Evolutionary conservation across 805 yeast species (phyloP).

Genomic region (Yamadazyma laniorum): DNA sequence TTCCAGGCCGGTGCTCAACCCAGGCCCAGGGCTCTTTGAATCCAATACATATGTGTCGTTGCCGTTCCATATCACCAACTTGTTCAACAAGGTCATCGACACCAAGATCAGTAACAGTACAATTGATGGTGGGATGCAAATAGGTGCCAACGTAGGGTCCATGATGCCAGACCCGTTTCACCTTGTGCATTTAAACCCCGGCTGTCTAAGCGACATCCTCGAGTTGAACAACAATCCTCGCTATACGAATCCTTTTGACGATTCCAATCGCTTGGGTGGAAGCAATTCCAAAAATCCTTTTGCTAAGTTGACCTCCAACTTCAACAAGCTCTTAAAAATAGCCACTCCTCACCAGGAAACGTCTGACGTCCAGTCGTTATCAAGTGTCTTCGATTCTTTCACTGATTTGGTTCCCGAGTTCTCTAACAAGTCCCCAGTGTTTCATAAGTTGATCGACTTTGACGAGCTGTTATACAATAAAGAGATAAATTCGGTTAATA

Average conservation of each 20-base stretch:
- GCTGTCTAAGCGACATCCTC: conserved; percentile 38
- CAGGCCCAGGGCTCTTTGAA: conserved; percentile 28
- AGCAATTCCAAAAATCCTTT: conserved; percentile 24
- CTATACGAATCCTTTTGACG: conserved; percentile 7
- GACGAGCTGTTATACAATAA: conserved; percentile 8
- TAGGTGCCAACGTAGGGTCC: conserved; percentile 56
- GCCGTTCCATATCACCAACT: conserved; percentile 47
- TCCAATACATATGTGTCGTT: conserved; percentile 53
- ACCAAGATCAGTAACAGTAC: conserved; percentile 33
- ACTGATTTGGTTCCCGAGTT: conserved; percentile 8
- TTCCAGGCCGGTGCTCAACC: conserved; percentile 35
- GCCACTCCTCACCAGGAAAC: background rate
- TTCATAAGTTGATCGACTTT: conserved; percentile 11
- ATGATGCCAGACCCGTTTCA: conserved; percentile 52
- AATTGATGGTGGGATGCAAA: conserved; percentile 42
- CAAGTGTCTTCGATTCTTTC: conserved; percentile 5
- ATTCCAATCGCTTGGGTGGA: conserved; percentile 8
- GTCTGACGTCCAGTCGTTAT: background rate
- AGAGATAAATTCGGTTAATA: conserved; percentile 8
- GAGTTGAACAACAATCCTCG: conserved; percentile 14
- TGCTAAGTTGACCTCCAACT: conserved; percentile 31
- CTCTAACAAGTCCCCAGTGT: conserved; percentile 4
- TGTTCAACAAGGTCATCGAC: conserved; percentile 36
- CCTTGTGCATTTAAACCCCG: conserved; percentile 53
- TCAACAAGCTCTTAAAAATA: conserved; percentile 26